These are phyloP conservation scores for Nicotiana tomentosiformis DNA, from an alignment of 257 asterid species.

Conservation along the genomic window DNA sequence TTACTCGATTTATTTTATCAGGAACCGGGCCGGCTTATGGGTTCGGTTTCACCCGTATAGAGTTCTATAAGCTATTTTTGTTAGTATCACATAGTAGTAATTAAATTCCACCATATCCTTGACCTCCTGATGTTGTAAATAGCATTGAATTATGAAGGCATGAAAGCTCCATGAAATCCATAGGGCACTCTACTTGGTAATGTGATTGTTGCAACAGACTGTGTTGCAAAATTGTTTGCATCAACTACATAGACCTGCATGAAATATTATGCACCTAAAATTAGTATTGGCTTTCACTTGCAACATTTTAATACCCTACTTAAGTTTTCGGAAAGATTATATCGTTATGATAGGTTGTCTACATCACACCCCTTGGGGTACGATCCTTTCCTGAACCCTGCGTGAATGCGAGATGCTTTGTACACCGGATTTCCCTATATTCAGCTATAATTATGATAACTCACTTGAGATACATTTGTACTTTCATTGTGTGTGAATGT, in stretches of 20 bases:
- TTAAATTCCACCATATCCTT: too few relatives aligned
- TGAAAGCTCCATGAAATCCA: conserved; percentile 34
- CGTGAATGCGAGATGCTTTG: too few relatives aligned
- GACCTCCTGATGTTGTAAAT: neutral
- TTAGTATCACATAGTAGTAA: too few relatives aligned
- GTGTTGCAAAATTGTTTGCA: conserved; percentile 23
- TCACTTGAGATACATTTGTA: conserved; percentile 16
- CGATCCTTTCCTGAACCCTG: too few relatives aligned
- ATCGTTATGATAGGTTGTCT: too few relatives aligned
- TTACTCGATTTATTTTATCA: too few relatives aligned
- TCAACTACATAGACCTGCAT: conserved; percentile 32
- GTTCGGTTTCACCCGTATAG: too few relatives aligned
- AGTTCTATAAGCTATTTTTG: too few relatives aligned
- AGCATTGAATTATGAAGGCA: neutral
- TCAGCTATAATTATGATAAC: neutral
- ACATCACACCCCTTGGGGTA: too few relatives aligned
- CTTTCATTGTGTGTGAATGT: conserved; percentile 21
- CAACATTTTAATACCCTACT: neutral
- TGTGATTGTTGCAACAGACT: conserved; percentile 22
- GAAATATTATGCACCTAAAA: neutral
- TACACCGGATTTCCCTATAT: too few relatives aligned
- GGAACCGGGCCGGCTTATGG: too few relatives aligned
- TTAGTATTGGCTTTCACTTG: neutral
- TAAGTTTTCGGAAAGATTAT: neutral
- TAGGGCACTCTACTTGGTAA: conserved; percentile 31